Conservation (phyloP, 1,284 basidiomycete species). For the Volvariella volvacea region DNA sequence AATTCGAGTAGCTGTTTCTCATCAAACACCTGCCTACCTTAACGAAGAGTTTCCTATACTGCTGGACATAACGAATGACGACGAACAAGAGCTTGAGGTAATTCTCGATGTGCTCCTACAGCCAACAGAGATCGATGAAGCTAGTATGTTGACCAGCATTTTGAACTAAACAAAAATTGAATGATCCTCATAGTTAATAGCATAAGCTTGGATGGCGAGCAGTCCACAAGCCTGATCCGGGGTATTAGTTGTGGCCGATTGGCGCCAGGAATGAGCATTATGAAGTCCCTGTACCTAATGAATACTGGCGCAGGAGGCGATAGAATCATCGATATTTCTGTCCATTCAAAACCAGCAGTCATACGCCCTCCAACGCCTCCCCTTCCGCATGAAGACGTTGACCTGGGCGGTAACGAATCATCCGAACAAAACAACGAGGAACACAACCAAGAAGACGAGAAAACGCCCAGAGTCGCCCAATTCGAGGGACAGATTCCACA, state of each 20-base stretch:
- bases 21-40: conserved; percentile 65
- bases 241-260: conserved; percentile 61
- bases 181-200: conserved; percentile 42
- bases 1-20: conserved; percentile 46
- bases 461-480: not conserved
- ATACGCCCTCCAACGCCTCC: too few species aligned
- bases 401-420: conserved; percentile 16
- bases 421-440: not conserved
- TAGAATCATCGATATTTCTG: conserved; percentile 67
- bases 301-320: conserved; percentile 58
- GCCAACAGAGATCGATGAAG: conserved; percentile 70
- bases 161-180: not conserved
- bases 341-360: conserved; percentile 43
- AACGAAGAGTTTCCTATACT: conserved; percentile 71
- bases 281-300: conserved; percentile 55
- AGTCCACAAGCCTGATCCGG: conserved; percentile 67
- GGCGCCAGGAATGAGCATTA: conserved; percentile 42
- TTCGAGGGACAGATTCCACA: conserved; percentile 6
- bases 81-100: conserved; percentile 62
- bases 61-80: conserved; percentile 62
- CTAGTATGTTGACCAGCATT: conserved; percentile 39
- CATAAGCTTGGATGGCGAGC: conserved; percentile 54
- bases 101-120: conserved; percentile 70
- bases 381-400: too few species aligned
- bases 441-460: conserved; percentile 9